A percentile compares a stretch with the other conserved stretches of the same genome.
phyloP scores from a whole-genome alignment of 495 filamentous ascomycete genomes.

The Aspergillus ostianus region DNA sequence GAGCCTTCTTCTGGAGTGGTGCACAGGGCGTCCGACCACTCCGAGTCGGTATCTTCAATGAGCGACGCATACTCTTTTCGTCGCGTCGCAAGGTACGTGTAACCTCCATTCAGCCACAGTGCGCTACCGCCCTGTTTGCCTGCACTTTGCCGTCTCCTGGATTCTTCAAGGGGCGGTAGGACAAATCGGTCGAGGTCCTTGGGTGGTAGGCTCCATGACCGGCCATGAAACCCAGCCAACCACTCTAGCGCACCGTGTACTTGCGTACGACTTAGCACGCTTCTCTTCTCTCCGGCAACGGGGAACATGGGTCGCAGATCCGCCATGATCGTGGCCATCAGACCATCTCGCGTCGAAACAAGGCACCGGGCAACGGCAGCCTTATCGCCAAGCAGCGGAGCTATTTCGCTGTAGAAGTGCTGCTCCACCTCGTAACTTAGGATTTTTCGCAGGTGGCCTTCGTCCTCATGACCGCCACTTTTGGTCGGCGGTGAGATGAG shows the following conservation, averaged over 20 bases:
- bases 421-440: slow-evolving; percentile 40
- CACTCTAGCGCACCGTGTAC: slow-evolving; percentile 33
- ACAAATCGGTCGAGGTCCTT: slow-evolving; percentile 21
- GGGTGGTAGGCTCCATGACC: slow-evolving; percentile 25
- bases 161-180: slow-evolving; percentile 35
- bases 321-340: slow-evolving; percentile 37
- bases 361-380: slow-evolving; percentile 34
- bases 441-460: slow-evolving; percentile 41
- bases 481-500: slow-evolving; percentile 36
- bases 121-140: slow-evolving; percentile 5
- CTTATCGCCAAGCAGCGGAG: slow-evolving; percentile 26
- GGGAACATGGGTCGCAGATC: slow-evolving; percentile 32
- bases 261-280: slow-evolving; percentile 22
- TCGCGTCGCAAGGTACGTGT: slow-evolving; percentile 41
- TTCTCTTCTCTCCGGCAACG: slow-evolving; percentile 29
- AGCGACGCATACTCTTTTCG: slow-evolving; percentile 34
- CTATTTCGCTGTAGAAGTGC: slow-evolving; percentile 32
- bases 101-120: slow-evolving; percentile 41
- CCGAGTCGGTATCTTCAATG: slow-evolving; percentile 25
- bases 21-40: slow-evolving; percentile 34
- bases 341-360: slow-evolving; percentile 30
- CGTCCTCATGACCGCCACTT: slow-evolving; percentile 20
- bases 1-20: slow-evolving; percentile 12
- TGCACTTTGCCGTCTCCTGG: slow-evolving; percentile 7
- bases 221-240: slow-evolving; percentile 32